Evolutionary conservation across 345 rosid genomes (phyloP), one percentile per base, ranked within the genome.

Genomic region (Trapa bicornis): DNA sequence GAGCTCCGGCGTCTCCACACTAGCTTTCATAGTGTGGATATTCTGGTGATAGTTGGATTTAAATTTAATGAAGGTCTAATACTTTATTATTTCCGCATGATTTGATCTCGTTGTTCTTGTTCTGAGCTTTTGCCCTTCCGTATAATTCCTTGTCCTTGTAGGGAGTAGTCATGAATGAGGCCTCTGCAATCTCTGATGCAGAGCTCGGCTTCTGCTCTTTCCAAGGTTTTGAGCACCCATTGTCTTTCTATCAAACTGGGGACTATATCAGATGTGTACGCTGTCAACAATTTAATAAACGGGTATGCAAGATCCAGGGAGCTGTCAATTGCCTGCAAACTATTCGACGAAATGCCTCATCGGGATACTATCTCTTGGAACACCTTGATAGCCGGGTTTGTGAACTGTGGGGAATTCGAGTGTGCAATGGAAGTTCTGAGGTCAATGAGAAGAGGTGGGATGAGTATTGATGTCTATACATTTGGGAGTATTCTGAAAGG

Each of bases 311-410:
- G 71, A 72, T 70, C 79, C 12, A 52, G 72, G 35, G 75, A 72
- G 10, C 6, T 85, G 4, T 2, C 36, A 17, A 0, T 71, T 60
- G 95, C 92, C 12, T 61, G 64, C 75, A 76, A 75, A 22, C 1
- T 90, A 84, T 90, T 89, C 80, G 84, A 75, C 54, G 92, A 81
- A 80, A 82, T 90, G 81, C 52, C 70, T 57, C 72, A 70, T 14
- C 80, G 84, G 75, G 96, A 90, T 60, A 37, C 75, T 0, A 86
- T 86, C 37, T 77, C 92, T 42, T 87, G 94, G 95, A 87, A 90
- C 79, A 80, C 96, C 12, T 72, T 86, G 83, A 84, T 90, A 22
- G 66, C 88, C 45, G 94, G 89, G 13, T 75, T 73, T 67, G 83
- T 86, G 52, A 86, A 81, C 64, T 75, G 57, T 57, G 87, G 83